Evolutionary conservation across 164 flowering plant genomes (phyloP), one percentile per base, ranked within the genome.

Genomic region (Sedum album): DNA sequence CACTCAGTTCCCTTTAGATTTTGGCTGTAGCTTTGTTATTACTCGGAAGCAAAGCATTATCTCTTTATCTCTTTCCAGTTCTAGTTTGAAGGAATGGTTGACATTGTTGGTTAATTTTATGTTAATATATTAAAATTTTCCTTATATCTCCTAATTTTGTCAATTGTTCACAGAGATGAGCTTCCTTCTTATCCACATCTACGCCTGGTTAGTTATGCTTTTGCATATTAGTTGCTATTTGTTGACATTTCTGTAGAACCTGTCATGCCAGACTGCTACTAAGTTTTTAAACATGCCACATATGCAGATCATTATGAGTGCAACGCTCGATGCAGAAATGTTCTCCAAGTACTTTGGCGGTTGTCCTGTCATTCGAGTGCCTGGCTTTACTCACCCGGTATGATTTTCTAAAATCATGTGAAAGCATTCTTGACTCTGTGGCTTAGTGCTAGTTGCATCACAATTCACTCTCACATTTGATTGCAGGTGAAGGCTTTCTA

Each of bases 301-400:
- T n/a, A n/a, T 65, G 67, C 88, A 95, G 99, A 83, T 95, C 66
- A 72, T 95, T 53, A 95, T 95, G 99, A 92, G 99, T 84, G 97
- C 99, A 71, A 95, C 97, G 42, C 60, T 95, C 70, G 95, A 95
- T 76, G 91, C 97, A 35, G 97, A 88, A 63, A 82, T 96, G 42
- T 95, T 95, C 77, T 95, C 99, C 10, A 78, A 80, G 63, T 95
- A 95, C 74, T 95, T 95, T 78, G 94, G 95, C 74, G 96, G 96
- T 68, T 95, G 97, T 79, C 99, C 98, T 36, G 71, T 90, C 62
- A 83, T 95, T 74, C 84, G 83, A 39, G 98, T 95, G 30, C 98
- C 98, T 35, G 99, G 98, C 46, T 95, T 95, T 76, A 95, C 98
- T 60, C 79, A 90, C 86, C 97, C 96, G 64, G 99, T 95, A 84